A percentile compares a stretch with the other conserved stretches of the same genome.
These are phyloP conservation scores for Candida ponderosae DNA, from an alignment of 805 yeast species.

Conservation along the genomic window DNA sequence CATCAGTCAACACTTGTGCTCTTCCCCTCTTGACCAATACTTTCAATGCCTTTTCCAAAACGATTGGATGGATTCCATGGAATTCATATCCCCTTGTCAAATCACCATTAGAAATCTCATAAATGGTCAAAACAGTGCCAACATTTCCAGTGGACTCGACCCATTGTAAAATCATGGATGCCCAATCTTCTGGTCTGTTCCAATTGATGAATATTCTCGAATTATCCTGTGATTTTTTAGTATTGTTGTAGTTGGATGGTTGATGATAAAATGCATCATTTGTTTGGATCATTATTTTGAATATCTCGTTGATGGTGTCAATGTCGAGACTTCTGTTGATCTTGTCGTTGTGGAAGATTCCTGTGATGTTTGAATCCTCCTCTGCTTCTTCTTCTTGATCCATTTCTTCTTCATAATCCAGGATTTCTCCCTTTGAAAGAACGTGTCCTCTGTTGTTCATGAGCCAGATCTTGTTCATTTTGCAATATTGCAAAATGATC, in stretches of 20 bases:
- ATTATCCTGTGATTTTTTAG: constrained; percentile 25
- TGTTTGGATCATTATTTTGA: constrained; percentile 45
- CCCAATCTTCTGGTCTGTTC: constrained; percentile 67
- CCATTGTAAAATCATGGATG: constrained; percentile 55
- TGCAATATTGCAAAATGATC: constrained; percentile 55
- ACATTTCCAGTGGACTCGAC: constrained; percentile 72
- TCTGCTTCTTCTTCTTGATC: constrained; percentile 4
- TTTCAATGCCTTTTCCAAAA: constrained; percentile 49
- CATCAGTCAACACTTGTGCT: constrained; percentile 66
- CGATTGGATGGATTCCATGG: constrained; percentile 47
- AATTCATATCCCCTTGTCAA: constrained; percentile 49
- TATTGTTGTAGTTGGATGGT: constrained; percentile 12
- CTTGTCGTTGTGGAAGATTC: constrained; percentile 41
- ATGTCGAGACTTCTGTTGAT: constrained; percentile 48
- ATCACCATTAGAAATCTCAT: constrained; percentile 69
- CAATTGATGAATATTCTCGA: constrained; percentile 42
- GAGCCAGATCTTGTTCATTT: constrained; percentile 46
- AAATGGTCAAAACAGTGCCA: constrained; percentile 70
- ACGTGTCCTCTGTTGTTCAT: constrained; percentile 32
- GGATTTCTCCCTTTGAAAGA: constrained; percentile 13
- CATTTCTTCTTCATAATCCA: constrained; percentile 17
- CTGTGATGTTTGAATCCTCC: constrained; percentile 16
- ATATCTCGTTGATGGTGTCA: constrained; percentile 47
- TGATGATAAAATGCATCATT: constrained; percentile 48
- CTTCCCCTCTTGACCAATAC: constrained; percentile 58